Base-by-base conservation (phyloP, 1,139 yeast genomes). In the Taphrina wiesneri region DNA sequence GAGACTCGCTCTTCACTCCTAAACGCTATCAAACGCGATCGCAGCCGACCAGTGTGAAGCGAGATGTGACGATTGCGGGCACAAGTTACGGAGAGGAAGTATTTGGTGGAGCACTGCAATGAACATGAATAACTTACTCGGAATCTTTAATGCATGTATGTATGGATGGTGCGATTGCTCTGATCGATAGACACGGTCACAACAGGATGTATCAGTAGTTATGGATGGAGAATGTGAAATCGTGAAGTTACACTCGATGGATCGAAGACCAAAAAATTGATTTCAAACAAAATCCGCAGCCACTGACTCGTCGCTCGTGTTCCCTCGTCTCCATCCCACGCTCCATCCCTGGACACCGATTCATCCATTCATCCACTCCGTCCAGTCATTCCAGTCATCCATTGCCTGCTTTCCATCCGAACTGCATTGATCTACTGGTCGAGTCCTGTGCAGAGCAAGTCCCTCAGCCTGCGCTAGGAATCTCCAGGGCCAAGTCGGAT, bases 1-100 rank as follows among this genome's bases (percentile, higher is more conserved):
- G 56, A 5, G 54, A 49, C 36, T 54, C 59, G 28, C 49, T 54
- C 30, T 54, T 54, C 59, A 54, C 59, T 1, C 59, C 59, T 19
- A 54, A 54, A 36, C 36, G 28, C 2, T 21, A 25, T 23, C 36
- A 54, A 21, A 41, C 59, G 11, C 46, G 49, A n/a, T 41, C 59
- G 23, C 59, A 41, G 36, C 46, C 49, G 36, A 25, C 46, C 17
- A 54, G 59, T 39, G 49, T 54, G 11, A 19, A 36, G 23, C 49
- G 49, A 4, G 17, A 21, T 13, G 21, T 41, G 23, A 11, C 23
- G 49, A 11, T 34, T 23, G 49, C 49, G 32, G 49, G 59, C 13
- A 5, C 49, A 15, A 39, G 30, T 15, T 36, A n/a, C 17, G 59
- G 59, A 17, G 59, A 54, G 32, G 45, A 54, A 17, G 39, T 54